phyloP scores from a whole-genome alignment of 2,329 filamentous ascomycete genomes.

The Colletotrichum tabaci region DNA sequence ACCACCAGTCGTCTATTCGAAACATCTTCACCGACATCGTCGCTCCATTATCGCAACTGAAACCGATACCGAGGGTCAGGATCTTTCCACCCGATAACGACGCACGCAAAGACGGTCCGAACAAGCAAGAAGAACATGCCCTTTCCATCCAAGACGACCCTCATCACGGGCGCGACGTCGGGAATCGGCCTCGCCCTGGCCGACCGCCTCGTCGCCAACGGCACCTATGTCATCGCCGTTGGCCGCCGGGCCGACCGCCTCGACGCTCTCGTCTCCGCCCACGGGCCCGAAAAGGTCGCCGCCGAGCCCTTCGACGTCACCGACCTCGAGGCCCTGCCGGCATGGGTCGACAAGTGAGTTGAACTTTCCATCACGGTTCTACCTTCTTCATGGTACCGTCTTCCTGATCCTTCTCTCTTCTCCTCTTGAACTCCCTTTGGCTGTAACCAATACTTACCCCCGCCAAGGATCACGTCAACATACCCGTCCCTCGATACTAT shows the following conservation, averaged over 20 bases:
- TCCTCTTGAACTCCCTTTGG: no score
- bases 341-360: conserved; percentile 57
- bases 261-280: conserved; percentile 62
- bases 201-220: conserved; percentile 57
- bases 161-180: conserved; percentile 69
- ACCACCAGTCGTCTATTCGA: not conserved
- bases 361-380: not conserved
- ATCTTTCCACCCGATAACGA: not conserved
- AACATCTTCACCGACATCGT: not conserved
- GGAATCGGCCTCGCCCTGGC: conserved; percentile 68
- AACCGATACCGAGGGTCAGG: not conserved
- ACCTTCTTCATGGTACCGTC: not conserved
- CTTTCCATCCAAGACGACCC: conserved; percentile 69
- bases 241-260: conserved; percentile 69
- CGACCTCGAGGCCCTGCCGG: conserved; percentile 57
- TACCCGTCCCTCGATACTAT: conserved; percentile 69
- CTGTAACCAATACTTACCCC: no score
- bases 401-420: not conserved
- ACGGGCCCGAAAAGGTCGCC: conserved; percentile 60
- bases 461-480: conserved; percentile 50
- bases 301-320: conserved; percentile 60
- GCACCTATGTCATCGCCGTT: conserved; percentile 68
- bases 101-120: not conserved
- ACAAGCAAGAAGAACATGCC: conserved; percentile 54
- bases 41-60: not conserved